Percentiles rank a stretch among this genome's conserved stretches.
Conservation (phyloP, 768 basidiomycete species). For the Sutorius australiensis region DNA sequence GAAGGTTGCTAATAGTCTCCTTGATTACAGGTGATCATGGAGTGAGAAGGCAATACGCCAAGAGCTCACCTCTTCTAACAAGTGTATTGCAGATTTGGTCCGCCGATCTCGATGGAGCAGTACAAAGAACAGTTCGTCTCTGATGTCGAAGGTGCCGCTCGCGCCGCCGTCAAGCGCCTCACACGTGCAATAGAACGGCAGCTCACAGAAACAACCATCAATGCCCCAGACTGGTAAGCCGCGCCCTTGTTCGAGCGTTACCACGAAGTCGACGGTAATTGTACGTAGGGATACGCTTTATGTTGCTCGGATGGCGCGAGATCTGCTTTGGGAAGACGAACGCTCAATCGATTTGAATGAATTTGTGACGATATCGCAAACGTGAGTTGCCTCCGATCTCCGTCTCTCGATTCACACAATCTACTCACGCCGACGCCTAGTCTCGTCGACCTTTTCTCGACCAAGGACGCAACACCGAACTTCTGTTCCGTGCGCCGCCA, state of each 20-base stretch:
- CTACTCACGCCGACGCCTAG: constrained; percentile 40
- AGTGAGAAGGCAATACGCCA: constrained; percentile 42
- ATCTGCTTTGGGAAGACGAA: constrained; percentile 88
- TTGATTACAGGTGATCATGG: constrained; percentile 58
- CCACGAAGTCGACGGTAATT: constrained; percentile 17
- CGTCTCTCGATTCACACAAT: constrained; percentile 12
- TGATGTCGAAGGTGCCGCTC: constrained; percentile 58
- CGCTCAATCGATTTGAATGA: constrained; percentile 73
- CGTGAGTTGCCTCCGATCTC: constrained; percentile 52
- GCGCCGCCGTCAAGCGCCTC: constrained; percentile 81
- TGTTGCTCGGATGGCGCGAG: constrained; percentile 87
- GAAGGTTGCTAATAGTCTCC: constrained; percentile 13
- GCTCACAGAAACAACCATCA: constrained; percentile 75
- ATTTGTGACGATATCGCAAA: constrained; percentile 83
- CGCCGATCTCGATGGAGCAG: constrained; percentile 69
- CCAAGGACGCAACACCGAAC: constrained; percentile 56
- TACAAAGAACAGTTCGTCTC: constrained; percentile 80
- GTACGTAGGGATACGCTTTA: constrained; percentile 79
- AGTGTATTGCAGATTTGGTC: constrained; percentile 61
- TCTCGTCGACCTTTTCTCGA: constrained; percentile 84
- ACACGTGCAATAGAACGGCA: constrained; percentile 70
- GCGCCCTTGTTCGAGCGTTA: constrained; percentile 6
- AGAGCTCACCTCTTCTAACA: constrained; percentile 11
- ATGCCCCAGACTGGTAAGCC: constrained; percentile 89
- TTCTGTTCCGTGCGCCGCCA: constrained; percentile 59